A percentile compares a stretch with the other conserved stretches of the same genome.
Conservation (phyloP, 2,329 filamentous ascomycete species). For the Aureobasidium leucospermi region DNA sequence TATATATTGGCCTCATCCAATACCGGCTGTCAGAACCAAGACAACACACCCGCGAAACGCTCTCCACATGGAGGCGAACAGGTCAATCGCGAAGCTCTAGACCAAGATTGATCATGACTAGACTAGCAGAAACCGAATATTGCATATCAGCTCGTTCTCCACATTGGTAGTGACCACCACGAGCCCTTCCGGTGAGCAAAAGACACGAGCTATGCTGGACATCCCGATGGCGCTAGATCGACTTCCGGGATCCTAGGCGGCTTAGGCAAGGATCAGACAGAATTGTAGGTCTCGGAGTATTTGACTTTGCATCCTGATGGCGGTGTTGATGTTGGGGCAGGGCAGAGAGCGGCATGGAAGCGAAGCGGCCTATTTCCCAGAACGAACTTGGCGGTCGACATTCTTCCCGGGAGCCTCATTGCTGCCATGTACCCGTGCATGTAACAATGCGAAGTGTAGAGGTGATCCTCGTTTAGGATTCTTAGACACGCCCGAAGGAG, state of each 20-base stretch:
- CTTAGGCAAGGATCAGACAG: constrained; percentile 5
- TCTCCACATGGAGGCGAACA: not conserved
- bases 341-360: not conserved
- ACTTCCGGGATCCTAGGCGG: not conserved
- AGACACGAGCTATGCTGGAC: not conserved
- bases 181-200: not conserved
- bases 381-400: not conserved
- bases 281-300: constrained; percentile 1
- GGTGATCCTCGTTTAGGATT: not conserved
- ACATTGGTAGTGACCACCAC: not conserved
- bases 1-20: constrained; percentile 3
- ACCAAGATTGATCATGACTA: not conserved
- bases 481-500: not conserved
- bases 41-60: not conserved
- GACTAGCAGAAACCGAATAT: constrained; percentile 9
- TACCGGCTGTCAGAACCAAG: not conserved
- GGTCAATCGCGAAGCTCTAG: not conserved
- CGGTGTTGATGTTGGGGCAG: not conserved
- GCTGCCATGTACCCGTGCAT: not conserved
- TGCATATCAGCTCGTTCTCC: constrained; percentile 9
- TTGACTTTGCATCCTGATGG: constrained; percentile 2
- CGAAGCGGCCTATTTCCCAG: not conserved
- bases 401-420: not conserved
- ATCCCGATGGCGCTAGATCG: constrained; percentile 8
- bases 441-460: not conserved